Percentiles rank a stretch among this genome's conserved stretches.
Conservation (phyloP, 2,329 filamentous ascomycete species). For the Ophiostoma novo-ulmi region DNA sequence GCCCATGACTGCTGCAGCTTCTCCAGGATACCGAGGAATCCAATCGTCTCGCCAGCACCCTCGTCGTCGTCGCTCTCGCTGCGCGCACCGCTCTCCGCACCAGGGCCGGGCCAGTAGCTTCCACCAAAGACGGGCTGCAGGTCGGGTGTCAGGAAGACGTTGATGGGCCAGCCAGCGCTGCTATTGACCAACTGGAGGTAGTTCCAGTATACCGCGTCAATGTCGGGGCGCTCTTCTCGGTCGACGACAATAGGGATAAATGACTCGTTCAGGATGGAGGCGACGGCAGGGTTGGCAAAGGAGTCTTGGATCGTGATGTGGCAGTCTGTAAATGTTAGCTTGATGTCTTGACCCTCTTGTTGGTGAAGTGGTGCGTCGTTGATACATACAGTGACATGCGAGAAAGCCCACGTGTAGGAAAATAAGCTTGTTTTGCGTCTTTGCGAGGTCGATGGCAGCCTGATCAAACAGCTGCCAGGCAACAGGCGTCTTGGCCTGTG, state of each 20-base stretch:
- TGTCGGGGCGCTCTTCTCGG: slow-evolving; percentile 85
- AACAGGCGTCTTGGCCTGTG: slow-evolving; percentile 74
- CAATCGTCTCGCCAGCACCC: slow-evolving; percentile 45
- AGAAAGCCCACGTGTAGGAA: slow-evolving; percentile 94
- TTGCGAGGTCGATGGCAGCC: slow-evolving; percentile 70
- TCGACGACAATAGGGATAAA: slow-evolving; percentile 94
- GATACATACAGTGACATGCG: slow-evolving; percentile 83
- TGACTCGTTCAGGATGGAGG: slow-evolving; percentile 72
- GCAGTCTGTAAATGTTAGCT: slow-evolving; percentile 51
- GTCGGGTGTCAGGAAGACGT: slow-evolving; percentile 92
- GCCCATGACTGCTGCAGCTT: slow-evolving; percentile 74
- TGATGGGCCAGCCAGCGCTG: slow-evolving; percentile 87
- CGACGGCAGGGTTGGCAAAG: slow-evolving; percentile 77
- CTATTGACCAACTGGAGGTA: slow-evolving; percentile 92
- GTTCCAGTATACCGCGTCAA: slow-evolving; percentile 97
- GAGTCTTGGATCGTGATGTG: slow-evolving; percentile 92
- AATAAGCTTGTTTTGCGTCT: slow-evolving; percentile 76
- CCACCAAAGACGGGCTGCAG: slow-evolving; percentile 92
- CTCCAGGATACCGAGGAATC: slow-evolving; percentile 75
- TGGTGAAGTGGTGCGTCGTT: background rate
- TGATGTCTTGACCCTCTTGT: background rate
- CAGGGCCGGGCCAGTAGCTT: slow-evolving; percentile 88
- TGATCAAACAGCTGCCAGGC: slow-evolving; percentile 86
- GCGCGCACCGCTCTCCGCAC: slow-evolving; percentile 44
- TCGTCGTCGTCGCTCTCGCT: slow-evolving; percentile 52